Base-by-base conservation (phyloP, 495 filamentous ascomycete species). In the Physcia stellaris region DNA sequence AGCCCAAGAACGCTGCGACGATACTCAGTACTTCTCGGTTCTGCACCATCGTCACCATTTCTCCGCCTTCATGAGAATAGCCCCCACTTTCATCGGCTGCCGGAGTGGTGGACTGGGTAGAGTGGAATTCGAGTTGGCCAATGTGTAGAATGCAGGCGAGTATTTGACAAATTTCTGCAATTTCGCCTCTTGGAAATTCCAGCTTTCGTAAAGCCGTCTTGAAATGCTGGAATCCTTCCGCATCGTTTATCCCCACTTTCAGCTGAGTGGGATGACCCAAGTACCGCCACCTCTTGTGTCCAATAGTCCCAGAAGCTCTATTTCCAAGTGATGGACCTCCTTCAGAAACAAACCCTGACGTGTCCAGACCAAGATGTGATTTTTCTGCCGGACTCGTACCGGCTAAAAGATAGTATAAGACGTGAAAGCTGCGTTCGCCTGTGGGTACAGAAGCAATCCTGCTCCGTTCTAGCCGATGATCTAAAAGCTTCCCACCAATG, bases 151-250 rank as follows among this genome's bases (percentile, higher is more conserved):
- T 92, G 50, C 71, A 73, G 16, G 90, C 90, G 17, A 98, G 58
- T 29, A 95, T 74, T 58, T 96, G 88, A 55, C 90, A 98, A 40
- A 96, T 82, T 53, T 94, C 87, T 24, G 90, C 90, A 55, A 98
- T 94, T 48, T 95, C 88, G 46, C 77, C 75, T 17, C 86, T 71
- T 2, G 87, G 83, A 47, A 98, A 95, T 55, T 94, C 90, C 26
- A 98, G 70, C 55, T 93, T 95, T 32, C 88, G 64, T 36, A 98
- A 62, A 3, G 90, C 90, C 0, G 83, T 94, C 66, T 98, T 98
- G 66, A 98, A 98, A 36, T 94, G 80, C 54, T 92, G 83, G 59
- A 98, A 98, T 0, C 88, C 88, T 51, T 94, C 88, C 3, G 74
- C 64, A 56, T 98, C 90, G 53, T 98, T 94, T 54, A 98, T 83